A percentile compares a stretch with the other conserved stretches of the same genome.
phyloP scores from a whole-genome alignment of 192 early-diverging fungal species.

The Backusella morwellensis region DNA sequence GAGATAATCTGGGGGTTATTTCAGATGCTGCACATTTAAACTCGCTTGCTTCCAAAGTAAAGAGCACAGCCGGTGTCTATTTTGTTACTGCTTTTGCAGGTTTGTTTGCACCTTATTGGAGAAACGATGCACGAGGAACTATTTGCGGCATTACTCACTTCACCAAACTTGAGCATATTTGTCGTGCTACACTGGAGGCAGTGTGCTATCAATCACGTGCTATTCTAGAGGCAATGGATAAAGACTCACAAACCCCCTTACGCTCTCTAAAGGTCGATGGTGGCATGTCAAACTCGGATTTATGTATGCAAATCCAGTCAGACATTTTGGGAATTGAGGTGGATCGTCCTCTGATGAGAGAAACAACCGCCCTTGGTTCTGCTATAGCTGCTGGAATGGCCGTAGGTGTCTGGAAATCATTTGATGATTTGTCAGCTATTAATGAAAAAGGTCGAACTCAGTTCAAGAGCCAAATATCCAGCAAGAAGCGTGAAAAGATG shows the following conservation, averaged over 20 bases:
- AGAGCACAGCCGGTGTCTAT: slow-evolving; percentile 84
- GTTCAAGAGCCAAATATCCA: slow-evolving; percentile 41
- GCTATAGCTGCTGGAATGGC: slow-evolving; percentile 86
- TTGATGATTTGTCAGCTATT: slow-evolving; percentile 46
- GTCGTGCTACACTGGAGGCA: slow-evolving; percentile 85
- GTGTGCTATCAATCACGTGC: slow-evolving; percentile 89
- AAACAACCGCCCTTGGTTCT: slow-evolving; percentile 90
- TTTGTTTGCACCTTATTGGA: slow-evolving; percentile 94
- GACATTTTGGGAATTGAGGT: slow-evolving; percentile 82
- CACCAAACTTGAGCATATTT: slow-evolving; percentile 80
- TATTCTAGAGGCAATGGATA: slow-evolving; percentile 87
- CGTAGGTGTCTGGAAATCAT: slow-evolving; percentile 61
- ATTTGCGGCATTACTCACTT: slow-evolving; percentile 88
- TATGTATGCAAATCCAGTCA: slow-evolving; percentile 92
- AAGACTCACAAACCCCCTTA: slow-evolving; percentile 67
- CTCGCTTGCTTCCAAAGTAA: slow-evolving; percentile 61
- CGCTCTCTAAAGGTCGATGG: slow-evolving; percentile 84
- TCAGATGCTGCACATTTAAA: slow-evolving; percentile 69
- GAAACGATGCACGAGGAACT: slow-evolving; percentile 81
- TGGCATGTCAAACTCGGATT: slow-evolving; percentile 86
- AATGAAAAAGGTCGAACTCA: slow-evolving; percentile 42
- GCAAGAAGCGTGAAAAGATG: slow-evolving; percentile 55
- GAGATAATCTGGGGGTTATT: slow-evolving; percentile 80
- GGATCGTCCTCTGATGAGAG: slow-evolving; percentile 80
- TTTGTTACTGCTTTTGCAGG: slow-evolving; percentile 95